phyloP scores from a whole-genome alignment of 2,329 filamentous ascomycete species.

The Venturia effusa region DNA sequence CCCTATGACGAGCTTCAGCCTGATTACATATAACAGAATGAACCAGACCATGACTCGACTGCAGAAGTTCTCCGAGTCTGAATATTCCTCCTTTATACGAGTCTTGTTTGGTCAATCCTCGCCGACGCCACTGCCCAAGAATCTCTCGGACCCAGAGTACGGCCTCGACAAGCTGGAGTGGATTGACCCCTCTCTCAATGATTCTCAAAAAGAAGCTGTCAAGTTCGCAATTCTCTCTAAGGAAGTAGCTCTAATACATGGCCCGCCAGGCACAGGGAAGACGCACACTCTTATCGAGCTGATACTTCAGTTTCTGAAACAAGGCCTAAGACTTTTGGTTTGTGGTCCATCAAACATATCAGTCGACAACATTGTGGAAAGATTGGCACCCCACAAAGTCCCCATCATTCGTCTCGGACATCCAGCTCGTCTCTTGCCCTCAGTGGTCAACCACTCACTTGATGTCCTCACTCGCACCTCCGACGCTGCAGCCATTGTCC shows the following conservation, averaged over 20 bases:
- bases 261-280: constrained; percentile 91
- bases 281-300: constrained; percentile 94
- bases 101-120: constrained; percentile 50
- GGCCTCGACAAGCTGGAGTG: constrained; percentile 39
- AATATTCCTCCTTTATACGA: constrained; percentile 47
- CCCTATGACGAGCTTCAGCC: constrained; percentile 12
- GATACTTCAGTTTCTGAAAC: constrained; percentile 77
- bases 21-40: constrained; percentile 34
- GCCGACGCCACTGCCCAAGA: constrained; percentile 37
- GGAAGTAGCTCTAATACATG: constrained; percentile 85
- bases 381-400: constrained; percentile 72
- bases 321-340: constrained; percentile 68
- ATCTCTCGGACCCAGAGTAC: constrained; percentile 27
- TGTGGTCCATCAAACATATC: constrained; percentile 95
- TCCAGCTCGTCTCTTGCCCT: constrained; percentile 79
- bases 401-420: constrained; percentile 86
- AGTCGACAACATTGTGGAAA: constrained; percentile 96
- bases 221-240: constrained; percentile 73
- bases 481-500: constrained; percentile 79
- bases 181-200: constrained; percentile 45
- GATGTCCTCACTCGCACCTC: constrained; percentile 86
- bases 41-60: constrained; percentile 52
- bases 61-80: constrained; percentile 42
- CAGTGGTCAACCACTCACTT: constrained; percentile 78
- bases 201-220: constrained; percentile 53